Conservation (phyloP, 768 basidiomycete species). For the Tricholoma sp. region DNA sequence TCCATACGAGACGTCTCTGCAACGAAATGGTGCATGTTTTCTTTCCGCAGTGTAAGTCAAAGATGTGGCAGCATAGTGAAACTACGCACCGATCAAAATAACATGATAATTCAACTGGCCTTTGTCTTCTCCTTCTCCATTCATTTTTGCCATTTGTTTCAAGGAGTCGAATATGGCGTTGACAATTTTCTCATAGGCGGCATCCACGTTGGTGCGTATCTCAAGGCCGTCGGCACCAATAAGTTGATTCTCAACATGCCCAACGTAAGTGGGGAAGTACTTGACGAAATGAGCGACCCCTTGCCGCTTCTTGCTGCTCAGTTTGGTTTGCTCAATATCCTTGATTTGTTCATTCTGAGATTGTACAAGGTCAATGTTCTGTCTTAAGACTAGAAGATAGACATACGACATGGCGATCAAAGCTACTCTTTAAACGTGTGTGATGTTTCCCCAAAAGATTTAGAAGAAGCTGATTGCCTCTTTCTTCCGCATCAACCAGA, state of each 20-base stretch:
- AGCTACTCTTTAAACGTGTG: constrained; percentile 63
- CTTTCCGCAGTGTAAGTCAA: constrained; percentile 35
- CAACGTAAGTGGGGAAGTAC: constrained; percentile 86
- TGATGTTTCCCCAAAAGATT: constrained; percentile 80
- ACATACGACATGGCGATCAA: constrained; percentile 72
- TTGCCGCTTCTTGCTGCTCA: constrained; percentile 87
- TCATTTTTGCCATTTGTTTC: constrained; percentile 94
- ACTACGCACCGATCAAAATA: constrained; percentile 80
- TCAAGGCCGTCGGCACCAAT: constrained; percentile 71
- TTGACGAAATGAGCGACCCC: constrained; percentile 91
- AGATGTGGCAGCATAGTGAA: not conserved
- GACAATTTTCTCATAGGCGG: constrained; percentile 84
- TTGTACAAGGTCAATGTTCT: not conserved
- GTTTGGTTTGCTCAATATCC: constrained; percentile 83
- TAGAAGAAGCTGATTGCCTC: constrained; percentile 68
- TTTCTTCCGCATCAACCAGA: constrained; percentile 72
- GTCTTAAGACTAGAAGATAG: not conserved
- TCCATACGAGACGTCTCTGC: constrained; percentile 74
- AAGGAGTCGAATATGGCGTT: constrained; percentile 88
- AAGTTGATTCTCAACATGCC: constrained; percentile 80
- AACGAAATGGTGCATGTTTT: constrained; percentile 95
- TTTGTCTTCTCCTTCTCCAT: constrained; percentile 92
- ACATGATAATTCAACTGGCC: constrained; percentile 96
- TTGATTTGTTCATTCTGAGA: constrained; percentile 80
- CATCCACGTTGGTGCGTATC: constrained; percentile 71